These are phyloP conservation scores for Aspergillus viridinutans DNA, from an alignment of 2,329 filamentous ascomycete genomes.

Conservation along the genomic window DNA sequence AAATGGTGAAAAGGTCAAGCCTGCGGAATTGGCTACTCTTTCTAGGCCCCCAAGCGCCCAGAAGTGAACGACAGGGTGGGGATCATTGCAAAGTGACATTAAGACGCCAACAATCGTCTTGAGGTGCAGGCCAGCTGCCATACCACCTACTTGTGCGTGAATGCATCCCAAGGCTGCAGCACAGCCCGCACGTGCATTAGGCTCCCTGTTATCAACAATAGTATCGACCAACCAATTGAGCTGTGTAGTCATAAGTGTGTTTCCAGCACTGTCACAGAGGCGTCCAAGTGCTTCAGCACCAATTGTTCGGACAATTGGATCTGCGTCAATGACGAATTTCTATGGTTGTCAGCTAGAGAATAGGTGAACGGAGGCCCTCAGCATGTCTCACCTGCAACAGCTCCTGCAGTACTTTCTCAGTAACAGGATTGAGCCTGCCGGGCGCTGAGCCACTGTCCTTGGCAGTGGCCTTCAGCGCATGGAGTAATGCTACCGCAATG, in stretches of 20 bases:
- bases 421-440: conserved; percentile 70
- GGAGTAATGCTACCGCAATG: conserved; percentile 73
- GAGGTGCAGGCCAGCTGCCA: conserved; percentile 93
- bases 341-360: conserved; percentile 23
- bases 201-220: conserved; percentile 89
- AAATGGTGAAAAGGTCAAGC: conserved; percentile 84
- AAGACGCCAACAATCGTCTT: conserved; percentile 96
- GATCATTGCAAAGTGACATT: conserved; percentile 96
- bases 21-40: conserved; percentile 83
- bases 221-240: conserved; percentile 91
- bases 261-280: conserved; percentile 79
- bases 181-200: conserved; percentile 87
- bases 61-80: conserved; percentile 91
- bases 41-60: conserved; percentile 90
- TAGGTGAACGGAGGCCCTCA: background rate
- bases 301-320: conserved; percentile 79
- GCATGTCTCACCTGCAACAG: conserved; percentile 69
- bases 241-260: conserved; percentile 80
- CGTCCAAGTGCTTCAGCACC: conserved; percentile 82
- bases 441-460: conserved; percentile 70
- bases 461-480: conserved; percentile 75
- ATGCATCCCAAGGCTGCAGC: conserved; percentile 91
- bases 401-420: conserved; percentile 66
- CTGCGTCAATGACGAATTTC: conserved; percentile 73
- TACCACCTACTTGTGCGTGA: conserved; percentile 90